phyloP scores from a whole-genome alignment of 2,329 filamentous ascomycete genomes.

The Fusarium haematococcum region DNA sequence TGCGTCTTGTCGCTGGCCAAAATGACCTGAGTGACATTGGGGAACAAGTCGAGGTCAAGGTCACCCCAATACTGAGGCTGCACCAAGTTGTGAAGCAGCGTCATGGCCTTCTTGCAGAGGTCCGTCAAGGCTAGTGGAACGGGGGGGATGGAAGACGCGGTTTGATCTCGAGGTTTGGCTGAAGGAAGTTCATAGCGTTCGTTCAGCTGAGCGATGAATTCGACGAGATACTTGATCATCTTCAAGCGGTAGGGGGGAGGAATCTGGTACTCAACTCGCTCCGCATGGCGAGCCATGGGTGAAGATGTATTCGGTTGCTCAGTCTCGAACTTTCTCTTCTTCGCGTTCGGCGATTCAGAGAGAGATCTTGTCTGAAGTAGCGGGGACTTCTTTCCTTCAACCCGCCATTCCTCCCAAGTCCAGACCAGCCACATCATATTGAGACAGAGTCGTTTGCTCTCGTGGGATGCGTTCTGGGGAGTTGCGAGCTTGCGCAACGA shows the following conservation, averaged over 20 bases:
- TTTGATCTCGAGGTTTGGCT: slow-evolving; percentile 70
- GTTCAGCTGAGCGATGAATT: slow-evolving; percentile 90
- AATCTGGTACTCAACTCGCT: slow-evolving; percentile 75
- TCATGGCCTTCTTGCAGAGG: slow-evolving; percentile 86
- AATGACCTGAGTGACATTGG: slow-evolving; percentile 88
- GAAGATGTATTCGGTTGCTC: slow-evolving; percentile 66
- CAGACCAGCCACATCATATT: slow-evolving; percentile 92
- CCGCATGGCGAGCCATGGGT: slow-evolving; percentile 60
- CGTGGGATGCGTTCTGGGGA: slow-evolving; percentile 85
- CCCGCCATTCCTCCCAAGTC: slow-evolving; percentile 89
- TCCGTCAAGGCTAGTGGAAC: slow-evolving; percentile 73
- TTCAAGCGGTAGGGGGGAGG: slow-evolving; percentile 76
- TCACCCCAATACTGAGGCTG: slow-evolving; percentile 93
- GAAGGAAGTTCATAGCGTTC: slow-evolving; percentile 86
- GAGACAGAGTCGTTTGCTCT: slow-evolving; percentile 90
- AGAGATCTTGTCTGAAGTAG: slow-evolving; percentile 49
- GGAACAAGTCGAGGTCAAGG: slow-evolving; percentile 89
- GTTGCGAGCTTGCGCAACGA: slow-evolving; percentile 89
- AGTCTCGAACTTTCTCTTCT: slow-evolving; percentile 83
- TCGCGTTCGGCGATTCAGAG: slow-evolving; percentile 78
- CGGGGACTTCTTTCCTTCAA: slow-evolving; percentile 66
- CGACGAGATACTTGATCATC: slow-evolving; percentile 94
- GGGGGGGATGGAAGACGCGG: slow-evolving; percentile 55
- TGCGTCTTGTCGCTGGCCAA: slow-evolving; percentile 83
- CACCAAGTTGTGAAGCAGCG: slow-evolving; percentile 84